Evolutionary conservation across 306 rosid genomes (phyloP).

Genomic region (Sicyos baderoa): DNA sequence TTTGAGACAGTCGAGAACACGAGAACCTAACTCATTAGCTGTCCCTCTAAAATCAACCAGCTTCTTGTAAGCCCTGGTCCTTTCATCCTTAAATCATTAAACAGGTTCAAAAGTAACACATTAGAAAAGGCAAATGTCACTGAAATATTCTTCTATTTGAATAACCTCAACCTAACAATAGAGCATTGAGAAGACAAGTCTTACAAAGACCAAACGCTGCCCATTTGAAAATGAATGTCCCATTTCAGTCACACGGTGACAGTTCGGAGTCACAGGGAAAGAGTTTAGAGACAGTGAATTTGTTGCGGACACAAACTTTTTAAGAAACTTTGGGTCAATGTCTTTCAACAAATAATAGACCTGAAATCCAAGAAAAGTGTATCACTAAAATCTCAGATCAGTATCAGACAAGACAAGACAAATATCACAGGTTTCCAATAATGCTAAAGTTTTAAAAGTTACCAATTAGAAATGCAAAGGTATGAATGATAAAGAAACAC

Average conservation of each 20-base stretch:
- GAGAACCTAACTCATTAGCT: constrained; percentile 66
- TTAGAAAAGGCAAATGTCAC: constrained; percentile 22
- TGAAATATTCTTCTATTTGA: neutral
- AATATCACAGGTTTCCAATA: neutral
- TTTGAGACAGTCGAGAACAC: constrained; percentile 71
- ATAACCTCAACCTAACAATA: constrained; percentile 4
- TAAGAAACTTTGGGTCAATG: constrained; percentile 51
- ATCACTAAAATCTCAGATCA: constrained; percentile 12
- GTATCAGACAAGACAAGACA: constrained; percentile 20
- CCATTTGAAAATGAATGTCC: constrained; percentile 47
- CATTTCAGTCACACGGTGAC: constrained; percentile 74
- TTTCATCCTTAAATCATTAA: constrained; percentile 54
- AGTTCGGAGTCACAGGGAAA: constrained; percentile 80
- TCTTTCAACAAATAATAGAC: constrained; percentile 52
- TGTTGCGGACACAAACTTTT: constrained; percentile 43
- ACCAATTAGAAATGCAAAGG: neutral
- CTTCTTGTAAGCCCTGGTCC: constrained; percentile 67
- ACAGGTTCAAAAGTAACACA: constrained; percentile 23
- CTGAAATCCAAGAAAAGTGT: constrained; percentile 39
- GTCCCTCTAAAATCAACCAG: constrained; percentile 76
- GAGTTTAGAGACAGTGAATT: constrained; percentile 42
- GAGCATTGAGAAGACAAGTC: constrained; percentile 24
- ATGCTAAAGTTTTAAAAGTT: neutral
- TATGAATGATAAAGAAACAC: neutral
- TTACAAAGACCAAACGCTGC: constrained; percentile 59